Conservation (phyloP, 306 rosid genomes). For the Datisca glomerata region DNA sequence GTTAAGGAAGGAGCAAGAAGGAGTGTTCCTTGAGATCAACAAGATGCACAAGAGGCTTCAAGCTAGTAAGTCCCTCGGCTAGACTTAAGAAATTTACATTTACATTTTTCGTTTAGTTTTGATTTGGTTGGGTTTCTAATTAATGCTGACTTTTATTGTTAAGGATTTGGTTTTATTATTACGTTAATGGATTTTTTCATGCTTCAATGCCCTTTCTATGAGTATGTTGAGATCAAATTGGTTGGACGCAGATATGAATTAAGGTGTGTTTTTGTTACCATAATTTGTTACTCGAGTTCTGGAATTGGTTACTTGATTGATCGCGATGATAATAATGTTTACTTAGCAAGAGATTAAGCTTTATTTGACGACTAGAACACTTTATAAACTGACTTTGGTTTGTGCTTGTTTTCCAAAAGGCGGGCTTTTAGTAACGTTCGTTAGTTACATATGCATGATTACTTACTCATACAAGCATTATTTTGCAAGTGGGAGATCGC, state of each 20-base stretch:
- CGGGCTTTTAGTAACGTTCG: too few species aligned
- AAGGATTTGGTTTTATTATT: too few species aligned
- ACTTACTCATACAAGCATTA: too few species aligned
- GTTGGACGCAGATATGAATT: neutral
- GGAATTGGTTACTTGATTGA: neutral
- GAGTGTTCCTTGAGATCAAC: conserved; percentile 59
- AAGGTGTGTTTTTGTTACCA: neutral
- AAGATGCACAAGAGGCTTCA: conserved; percentile 93
- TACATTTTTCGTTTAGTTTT: neutral
- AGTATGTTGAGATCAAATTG: too few species aligned
- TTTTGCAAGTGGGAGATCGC: too few species aligned
- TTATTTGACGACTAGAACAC: too few species aligned
- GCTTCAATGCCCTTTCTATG: too few species aligned
- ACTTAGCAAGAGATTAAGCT: too few species aligned
- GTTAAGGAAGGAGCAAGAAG: conserved; percentile 75
- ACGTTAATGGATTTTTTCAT: too few species aligned
- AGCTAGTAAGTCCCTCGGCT: conserved; percentile 31
- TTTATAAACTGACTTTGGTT: neutral
- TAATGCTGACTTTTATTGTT: neutral
- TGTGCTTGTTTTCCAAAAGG: neutral
- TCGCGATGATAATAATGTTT: too few species aligned
- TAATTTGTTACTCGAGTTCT: neutral
- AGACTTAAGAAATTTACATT: too few species aligned
- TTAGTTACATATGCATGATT: too few species aligned
- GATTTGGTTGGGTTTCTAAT: neutral